Percentiles rank a stretch among this genome's conserved stretches.
Evolutionary conservation across 2,329 filamentous ascomycete species (phyloP).

Genomic region (Helotiales sp.): DNA sequence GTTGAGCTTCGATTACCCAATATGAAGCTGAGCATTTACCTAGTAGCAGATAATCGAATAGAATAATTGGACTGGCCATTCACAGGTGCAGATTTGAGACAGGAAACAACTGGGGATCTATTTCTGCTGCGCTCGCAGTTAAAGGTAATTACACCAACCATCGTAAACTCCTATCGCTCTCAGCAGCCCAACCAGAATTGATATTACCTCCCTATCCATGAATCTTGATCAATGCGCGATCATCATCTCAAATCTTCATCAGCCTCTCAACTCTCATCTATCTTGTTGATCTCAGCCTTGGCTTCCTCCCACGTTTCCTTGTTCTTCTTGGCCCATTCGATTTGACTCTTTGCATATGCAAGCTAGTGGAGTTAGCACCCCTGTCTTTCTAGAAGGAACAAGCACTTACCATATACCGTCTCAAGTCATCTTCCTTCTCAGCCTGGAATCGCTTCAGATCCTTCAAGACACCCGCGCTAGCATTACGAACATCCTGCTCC

Average conservation of each 20-base stretch:
- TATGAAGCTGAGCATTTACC: not conserved
- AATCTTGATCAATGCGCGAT: slow-evolving; percentile 15
- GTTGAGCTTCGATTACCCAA: too few relatives aligned
- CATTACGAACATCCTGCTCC: slow-evolving; percentile 91
- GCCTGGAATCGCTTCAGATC: slow-evolving; percentile 91
- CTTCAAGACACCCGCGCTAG: slow-evolving; percentile 83
- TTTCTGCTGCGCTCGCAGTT: slow-evolving; percentile 29
- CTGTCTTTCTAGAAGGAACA: slow-evolving; percentile 17
- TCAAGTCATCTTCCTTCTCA: slow-evolving; percentile 94
- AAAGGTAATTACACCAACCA: slow-evolving; percentile 27
- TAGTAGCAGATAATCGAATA: not conserved
- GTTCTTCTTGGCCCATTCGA: slow-evolving; percentile 77
- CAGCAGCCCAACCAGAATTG: slow-evolving; percentile 14
- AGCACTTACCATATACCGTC: slow-evolving; percentile 86
- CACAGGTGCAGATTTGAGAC: not conserved
- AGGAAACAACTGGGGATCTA: slow-evolving; percentile 15
- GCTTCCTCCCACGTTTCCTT: slow-evolving; percentile 76
- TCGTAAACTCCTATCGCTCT: slow-evolving; percentile 24
- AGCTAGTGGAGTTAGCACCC: slow-evolving; percentile 54
- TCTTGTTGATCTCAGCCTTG: slow-evolving; percentile 71
- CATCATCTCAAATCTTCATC: slow-evolving; percentile 15
- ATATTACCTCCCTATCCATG: slow-evolving; percentile 27
- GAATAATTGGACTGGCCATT: not conserved
- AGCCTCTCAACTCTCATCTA: slow-evolving; percentile 51
- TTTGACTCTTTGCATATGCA: slow-evolving; percentile 72